Percentiles rank a stretch among this genome's conserved stretches.
Evolutionary conservation across 2,329 filamentous ascomycete genomes (phyloP).

Genomic region (Xylaria sp.): DNA sequence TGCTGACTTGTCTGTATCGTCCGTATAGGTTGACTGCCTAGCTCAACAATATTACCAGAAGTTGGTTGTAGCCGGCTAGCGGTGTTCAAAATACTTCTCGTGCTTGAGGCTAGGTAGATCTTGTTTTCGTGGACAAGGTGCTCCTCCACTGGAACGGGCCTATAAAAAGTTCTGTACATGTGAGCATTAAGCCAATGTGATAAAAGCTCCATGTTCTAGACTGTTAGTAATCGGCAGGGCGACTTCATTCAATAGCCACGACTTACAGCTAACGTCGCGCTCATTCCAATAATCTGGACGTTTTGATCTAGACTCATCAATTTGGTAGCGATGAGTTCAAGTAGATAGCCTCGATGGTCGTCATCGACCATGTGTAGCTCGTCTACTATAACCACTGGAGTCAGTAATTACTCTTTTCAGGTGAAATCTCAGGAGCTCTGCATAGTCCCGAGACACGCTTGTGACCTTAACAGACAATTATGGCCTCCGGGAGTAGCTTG

Average conservation of each 20-base stretch:
- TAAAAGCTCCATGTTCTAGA: slow-evolving; percentile 71
- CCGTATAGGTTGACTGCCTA: slow-evolving; percentile 49
- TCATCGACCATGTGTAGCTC: slow-evolving; percentile 86
- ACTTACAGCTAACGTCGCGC: slow-evolving; percentile 73
- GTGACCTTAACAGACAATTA: too few species aligned
- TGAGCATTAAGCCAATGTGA: slow-evolving; percentile 74
- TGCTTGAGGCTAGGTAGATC: slow-evolving; percentile 68
- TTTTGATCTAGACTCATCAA: slow-evolving; percentile 69
- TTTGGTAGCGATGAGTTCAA: slow-evolving; percentile 77
- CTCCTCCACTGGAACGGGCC: slow-evolving; percentile 77
- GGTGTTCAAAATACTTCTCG: slow-evolving; percentile 62
- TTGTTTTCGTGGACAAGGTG: slow-evolving; percentile 74
- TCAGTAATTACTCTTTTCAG: too few species aligned
- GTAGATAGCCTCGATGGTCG: slow-evolving; percentile 73
- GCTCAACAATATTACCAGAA: slow-evolving; percentile 43
- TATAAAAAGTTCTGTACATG: slow-evolving; percentile 74
- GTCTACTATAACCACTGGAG: too few species aligned
- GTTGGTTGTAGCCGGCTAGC: slow-evolving; percentile 55
- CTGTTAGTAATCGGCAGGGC: slow-evolving; percentile 15
- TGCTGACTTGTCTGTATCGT: slow-evolving; percentile 61
- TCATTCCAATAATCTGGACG: slow-evolving; percentile 79
- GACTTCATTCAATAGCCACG: neutral
- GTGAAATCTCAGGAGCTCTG: too few species aligned
- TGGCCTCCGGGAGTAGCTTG: too few species aligned
- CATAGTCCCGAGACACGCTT: too few species aligned